These are phyloP conservation scores for Lactifluus rugatus DNA, from an alignment of 768 basidiomycete species.

Conservation along the genomic window DNA sequence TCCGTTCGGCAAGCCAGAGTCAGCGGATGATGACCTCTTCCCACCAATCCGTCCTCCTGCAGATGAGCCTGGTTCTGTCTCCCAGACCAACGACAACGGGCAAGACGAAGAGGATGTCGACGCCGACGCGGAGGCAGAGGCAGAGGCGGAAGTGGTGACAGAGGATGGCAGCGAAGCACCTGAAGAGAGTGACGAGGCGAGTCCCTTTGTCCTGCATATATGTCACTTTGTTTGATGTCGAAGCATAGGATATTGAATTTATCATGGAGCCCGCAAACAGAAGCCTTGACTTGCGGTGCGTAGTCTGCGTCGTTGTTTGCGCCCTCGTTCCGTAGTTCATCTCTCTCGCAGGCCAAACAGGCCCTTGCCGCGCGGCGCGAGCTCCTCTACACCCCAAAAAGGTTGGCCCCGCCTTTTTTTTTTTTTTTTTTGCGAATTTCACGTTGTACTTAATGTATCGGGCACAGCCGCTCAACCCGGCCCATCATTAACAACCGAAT, in stretches of 20 bases:
- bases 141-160: slow-evolving; percentile 26
- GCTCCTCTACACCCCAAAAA: slow-evolving; percentile 25
- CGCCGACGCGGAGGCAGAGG: slow-evolving; percentile 26
- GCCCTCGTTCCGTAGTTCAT: neutral
- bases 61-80: neutral
- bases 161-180: slow-evolving; percentile 34
- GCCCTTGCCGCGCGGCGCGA: slow-evolving; percentile 25
- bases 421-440: too few relatives aligned
- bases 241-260: slow-evolving; percentile 70
- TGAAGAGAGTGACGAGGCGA: slow-evolving; percentile 32
- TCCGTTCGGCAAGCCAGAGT: slow-evolving; percentile 5
- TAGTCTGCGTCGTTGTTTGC: neutral
- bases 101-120: slow-evolving; percentile 20
- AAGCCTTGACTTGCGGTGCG: slow-evolving; percentile 67
- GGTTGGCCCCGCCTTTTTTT: slow-evolving; percentile 18
- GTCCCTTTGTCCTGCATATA: slow-evolving; percentile 36
- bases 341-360: slow-evolving; percentile 28
- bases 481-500: slow-evolving; percentile 70
- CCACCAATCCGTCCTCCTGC: slow-evolving; percentile 17
- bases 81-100: slow-evolving; percentile 14
- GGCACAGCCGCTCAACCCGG: slow-evolving; percentile 39
- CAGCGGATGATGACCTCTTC: slow-evolving; percentile 13
- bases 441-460: slow-evolving; percentile 7
- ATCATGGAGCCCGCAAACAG: slow-evolving; percentile 74
- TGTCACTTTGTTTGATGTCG: neutral